Conservation (phyloP, 768 basidiomycete genomes). For the Suillus clintonianus region DNA sequence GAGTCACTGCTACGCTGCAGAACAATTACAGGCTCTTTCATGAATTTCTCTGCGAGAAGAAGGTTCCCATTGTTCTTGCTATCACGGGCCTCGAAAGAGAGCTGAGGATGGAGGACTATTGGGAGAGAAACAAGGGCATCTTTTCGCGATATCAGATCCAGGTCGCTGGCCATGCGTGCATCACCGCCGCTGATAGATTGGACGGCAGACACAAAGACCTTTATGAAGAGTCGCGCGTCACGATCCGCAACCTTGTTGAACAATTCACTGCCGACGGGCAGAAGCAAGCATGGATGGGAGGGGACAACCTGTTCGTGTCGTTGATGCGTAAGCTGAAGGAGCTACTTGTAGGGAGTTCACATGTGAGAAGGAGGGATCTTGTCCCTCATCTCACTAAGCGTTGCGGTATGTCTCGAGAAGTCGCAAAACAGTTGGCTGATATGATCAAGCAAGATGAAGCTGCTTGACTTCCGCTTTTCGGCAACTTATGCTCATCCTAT, state of each 20-base stretch:
- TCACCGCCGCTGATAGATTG: conserved; percentile 29
- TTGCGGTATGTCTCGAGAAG: conserved; percentile 27
- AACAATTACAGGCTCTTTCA: conserved; percentile 38
- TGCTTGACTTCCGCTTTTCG: background rate
- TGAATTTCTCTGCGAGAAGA: conserved; percentile 39
- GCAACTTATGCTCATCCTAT: background rate
- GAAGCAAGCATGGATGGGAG: conserved; percentile 7
- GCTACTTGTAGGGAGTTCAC: conserved; percentile 13
- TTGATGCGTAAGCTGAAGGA: conserved; percentile 11
- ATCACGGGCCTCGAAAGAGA: conserved; percentile 33
- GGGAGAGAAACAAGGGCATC: conserved; percentile 14
- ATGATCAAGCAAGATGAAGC: conserved; percentile 19
- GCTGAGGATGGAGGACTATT: conserved; percentile 20
- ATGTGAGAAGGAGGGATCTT: conserved; percentile 19
- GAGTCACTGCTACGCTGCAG: conserved; percentile 29
- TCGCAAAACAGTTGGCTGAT: conserved; percentile 21
- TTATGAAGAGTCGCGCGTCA: background rate
- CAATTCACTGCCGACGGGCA: background rate
- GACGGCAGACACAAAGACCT: background rate
- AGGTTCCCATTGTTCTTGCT: conserved; percentile 34
- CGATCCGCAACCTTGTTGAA: background rate
- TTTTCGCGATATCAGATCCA: conserved; percentile 28
- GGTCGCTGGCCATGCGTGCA: conserved; percentile 32
- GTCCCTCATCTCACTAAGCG: conserved; percentile 21
- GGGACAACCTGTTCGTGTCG: conserved; percentile 16